Percentiles rank a stretch among this genome's conserved stretches.
Evolutionary conservation across 805 yeast genomes (phyloP).

Genomic region (Barnettozyma californica): DNA sequence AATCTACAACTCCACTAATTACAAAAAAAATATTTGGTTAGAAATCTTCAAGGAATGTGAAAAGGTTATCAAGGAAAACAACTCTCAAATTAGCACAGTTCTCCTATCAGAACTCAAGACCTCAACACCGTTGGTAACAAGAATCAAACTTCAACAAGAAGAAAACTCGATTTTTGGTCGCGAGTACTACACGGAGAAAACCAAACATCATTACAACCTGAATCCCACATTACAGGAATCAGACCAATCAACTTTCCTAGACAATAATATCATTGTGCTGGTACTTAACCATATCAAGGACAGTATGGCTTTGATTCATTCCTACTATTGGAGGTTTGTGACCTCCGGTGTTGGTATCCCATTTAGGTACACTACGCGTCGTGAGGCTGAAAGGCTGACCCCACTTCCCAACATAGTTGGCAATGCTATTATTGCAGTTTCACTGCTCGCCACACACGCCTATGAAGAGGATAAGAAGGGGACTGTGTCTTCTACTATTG

Average conservation of each 20-base stretch:
- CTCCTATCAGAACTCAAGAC: neutral
- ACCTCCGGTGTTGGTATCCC: slow-evolving; percentile 26
- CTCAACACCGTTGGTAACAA: neutral
- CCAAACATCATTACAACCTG: slow-evolving; percentile 11
- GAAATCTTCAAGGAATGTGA: slow-evolving; percentile 57
- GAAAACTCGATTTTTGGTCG: slow-evolving; percentile 31
- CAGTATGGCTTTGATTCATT: slow-evolving; percentile 3
- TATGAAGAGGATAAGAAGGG: slow-evolving; percentile 59
- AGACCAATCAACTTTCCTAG: slow-evolving; percentile 15
- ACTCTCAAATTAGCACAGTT: slow-evolving; percentile 33
- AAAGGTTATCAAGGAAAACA: slow-evolving; percentile 44
- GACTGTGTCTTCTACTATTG: slow-evolving; percentile 46
- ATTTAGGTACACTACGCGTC: slow-evolving; percentile 23
- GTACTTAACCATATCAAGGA: slow-evolving; percentile 10
- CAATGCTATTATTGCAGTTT: slow-evolving; percentile 55
- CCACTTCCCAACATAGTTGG: slow-evolving; percentile 63
- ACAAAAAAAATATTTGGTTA: slow-evolving; percentile 48
- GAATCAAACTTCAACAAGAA: slow-evolving; percentile 6
- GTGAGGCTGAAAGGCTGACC: slow-evolving; percentile 55
- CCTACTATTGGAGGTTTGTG: slow-evolving; percentile 18
- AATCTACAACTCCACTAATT: slow-evolving; percentile 47
- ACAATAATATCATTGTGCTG: slow-evolving; percentile 14
- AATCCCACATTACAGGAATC: slow-evolving; percentile 3
- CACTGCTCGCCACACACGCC: slow-evolving; percentile 55
- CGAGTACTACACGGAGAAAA: slow-evolving; percentile 22